These are phyloP conservation scores for Penicillium manginii DNA, from an alignment of 495 filamentous ascomycete genomes.

Conservation along the genomic window DNA sequence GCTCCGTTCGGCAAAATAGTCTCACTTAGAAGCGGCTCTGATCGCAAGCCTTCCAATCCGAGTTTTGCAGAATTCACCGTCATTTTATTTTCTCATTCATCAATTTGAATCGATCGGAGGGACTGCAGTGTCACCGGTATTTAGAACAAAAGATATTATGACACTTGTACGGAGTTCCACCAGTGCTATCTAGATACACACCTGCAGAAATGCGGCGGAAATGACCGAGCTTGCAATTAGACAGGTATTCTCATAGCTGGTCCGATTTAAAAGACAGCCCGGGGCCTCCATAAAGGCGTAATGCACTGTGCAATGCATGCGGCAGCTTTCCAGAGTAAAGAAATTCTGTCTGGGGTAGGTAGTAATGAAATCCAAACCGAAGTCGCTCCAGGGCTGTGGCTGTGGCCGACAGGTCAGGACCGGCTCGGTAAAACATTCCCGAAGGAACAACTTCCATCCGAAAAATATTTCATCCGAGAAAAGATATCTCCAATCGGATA, in stretches of 20 bases:
- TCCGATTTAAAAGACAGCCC: background rate
- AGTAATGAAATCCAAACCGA: background rate
- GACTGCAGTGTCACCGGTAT: too few species aligned
- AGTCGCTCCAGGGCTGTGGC: background rate
- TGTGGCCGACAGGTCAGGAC: background rate
- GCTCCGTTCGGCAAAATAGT: constrained; percentile 4
- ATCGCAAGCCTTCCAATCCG: background rate
- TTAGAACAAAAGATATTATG: too few species aligned
- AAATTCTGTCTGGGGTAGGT: background rate
- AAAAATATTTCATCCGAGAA: constrained; percentile 14
- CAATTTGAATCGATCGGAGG: too few species aligned
- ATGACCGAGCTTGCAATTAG: too few species aligned
- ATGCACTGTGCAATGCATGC: background rate
- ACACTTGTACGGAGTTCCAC: too few species aligned
- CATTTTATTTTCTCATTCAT: background rate
- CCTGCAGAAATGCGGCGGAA: too few species aligned
- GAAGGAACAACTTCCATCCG: constrained; percentile 22
- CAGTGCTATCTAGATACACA: too few species aligned
- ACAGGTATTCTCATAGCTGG: background rate
- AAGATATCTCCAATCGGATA: background rate
- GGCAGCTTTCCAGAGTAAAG: background rate
- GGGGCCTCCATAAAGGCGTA: background rate
- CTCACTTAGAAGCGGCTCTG: background rate
- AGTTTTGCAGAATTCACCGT: background rate
- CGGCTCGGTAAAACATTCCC: constrained; percentile 13